phyloP scores from a whole-genome alignment of 169 alveolate genomes.

The Eimeria zaria region DNA sequence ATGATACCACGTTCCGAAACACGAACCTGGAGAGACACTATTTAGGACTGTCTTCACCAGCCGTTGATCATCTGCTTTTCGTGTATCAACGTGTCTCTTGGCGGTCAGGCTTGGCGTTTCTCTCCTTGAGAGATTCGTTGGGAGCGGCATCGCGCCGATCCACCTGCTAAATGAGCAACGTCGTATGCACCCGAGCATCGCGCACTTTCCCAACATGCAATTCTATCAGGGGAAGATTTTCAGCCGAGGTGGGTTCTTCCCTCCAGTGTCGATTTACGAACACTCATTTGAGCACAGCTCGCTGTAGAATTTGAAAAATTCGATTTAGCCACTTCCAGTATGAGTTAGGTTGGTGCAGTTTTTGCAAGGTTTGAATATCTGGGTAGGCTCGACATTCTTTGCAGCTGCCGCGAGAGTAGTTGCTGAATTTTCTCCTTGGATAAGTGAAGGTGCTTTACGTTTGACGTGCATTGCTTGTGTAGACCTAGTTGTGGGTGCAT shows the following conservation, averaged over 20 bases:
- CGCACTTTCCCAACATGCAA: conserved; percentile 96
- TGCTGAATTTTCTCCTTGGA: neutral
- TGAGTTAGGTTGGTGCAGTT: neutral
- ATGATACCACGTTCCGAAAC: neutral
- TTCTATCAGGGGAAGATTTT: conserved; percentile 93
- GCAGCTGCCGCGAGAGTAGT: neutral
- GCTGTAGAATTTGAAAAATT: neutral
- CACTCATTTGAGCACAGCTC: neutral
- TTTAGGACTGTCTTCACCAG: neutral
- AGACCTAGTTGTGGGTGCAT: neutral
- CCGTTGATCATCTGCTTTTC: neutral
- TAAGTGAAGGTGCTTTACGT: neutral
- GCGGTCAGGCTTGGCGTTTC: conserved; percentile 91
- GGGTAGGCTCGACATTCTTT: neutral
- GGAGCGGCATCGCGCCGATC: conserved; percentile 89
- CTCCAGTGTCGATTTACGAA: neutral
- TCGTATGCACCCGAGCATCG: conserved; percentile 98
- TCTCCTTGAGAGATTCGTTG: conserved; percentile 94
- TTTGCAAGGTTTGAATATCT: neutral
- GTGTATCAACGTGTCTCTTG: neutral
- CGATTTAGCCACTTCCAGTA: neutral
- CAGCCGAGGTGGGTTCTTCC: conserved; percentile 81
- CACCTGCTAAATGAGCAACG: conserved; percentile 95
- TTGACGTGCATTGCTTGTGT: neutral
- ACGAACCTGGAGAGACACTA: neutral